phyloP scores from a whole-genome alignment of 805 yeast genomes.

The Nakazawaea wyomingensis region DNA sequence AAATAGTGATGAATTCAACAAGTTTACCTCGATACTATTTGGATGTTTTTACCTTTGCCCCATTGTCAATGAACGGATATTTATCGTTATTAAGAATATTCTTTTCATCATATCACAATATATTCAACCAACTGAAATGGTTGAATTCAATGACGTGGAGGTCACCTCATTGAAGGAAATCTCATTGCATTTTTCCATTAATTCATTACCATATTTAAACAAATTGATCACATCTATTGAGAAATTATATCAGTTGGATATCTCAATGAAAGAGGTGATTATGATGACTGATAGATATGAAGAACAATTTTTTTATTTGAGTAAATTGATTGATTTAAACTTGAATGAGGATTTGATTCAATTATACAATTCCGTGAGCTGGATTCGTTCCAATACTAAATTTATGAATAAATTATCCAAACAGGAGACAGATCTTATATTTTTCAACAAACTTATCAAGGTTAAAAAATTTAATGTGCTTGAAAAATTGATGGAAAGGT shows the following conservation, averaged over 20 bases:
- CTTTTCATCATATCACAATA: conserved; percentile 4
- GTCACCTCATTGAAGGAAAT: background rate
- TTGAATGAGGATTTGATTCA: conserved; percentile 3
- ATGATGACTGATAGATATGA: conserved; percentile 3
- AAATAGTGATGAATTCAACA: background rate
- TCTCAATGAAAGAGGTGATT: conserved; percentile 8
- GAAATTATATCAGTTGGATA: conserved; percentile 10
- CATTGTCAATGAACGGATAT: conserved; percentile 7
- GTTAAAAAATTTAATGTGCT: conserved; percentile 3
- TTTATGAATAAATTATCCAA: conserved; percentile 6
- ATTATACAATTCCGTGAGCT: conserved; percentile 8
- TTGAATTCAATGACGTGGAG: background rate
- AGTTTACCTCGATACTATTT: conserved; percentile 1
- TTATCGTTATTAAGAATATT: conserved; percentile 10
- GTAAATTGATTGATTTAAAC: conserved; percentile 4
- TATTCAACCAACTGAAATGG: background rate
- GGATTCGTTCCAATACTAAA: conserved; percentile 6
- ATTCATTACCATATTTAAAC: conserved; percentile 3
- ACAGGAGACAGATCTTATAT: conserved; percentile 3
- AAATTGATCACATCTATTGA: conserved; percentile 9
- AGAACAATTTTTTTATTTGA: background rate
- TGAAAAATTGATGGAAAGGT: background rate
- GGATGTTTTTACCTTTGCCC: conserved; percentile 11
- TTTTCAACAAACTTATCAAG: conserved; percentile 7
- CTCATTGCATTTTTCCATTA: background rate